Evolutionary conservation across 2,329 filamentous ascomycete species (phyloP).

Genomic region (Apiospora hydei): DNA sequence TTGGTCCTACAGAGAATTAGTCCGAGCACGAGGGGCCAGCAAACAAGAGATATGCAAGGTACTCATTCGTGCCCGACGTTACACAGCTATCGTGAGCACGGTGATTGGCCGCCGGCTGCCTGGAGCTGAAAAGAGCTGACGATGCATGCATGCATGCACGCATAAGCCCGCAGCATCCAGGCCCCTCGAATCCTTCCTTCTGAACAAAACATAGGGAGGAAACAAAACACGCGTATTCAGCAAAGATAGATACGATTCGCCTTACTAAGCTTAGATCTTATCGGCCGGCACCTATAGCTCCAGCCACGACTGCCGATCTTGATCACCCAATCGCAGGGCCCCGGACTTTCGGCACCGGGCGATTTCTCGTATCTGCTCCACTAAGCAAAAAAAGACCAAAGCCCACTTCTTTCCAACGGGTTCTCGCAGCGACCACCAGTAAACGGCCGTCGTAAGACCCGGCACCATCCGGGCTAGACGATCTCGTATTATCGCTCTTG

Average conservation of each 20-base stretch:
- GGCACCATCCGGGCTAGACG: background rate
- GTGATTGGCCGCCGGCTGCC: background rate
- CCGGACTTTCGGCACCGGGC: background rate
- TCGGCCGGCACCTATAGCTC: background rate
- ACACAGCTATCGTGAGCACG: background rate
- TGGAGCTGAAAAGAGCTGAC: background rate
- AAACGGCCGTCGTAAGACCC: background rate
- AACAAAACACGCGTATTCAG: background rate
- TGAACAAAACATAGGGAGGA: background rate
- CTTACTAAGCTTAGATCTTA: conserved; percentile 8
- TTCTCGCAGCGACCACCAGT: conserved; percentile 2
- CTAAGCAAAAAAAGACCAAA: background rate
- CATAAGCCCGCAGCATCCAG: background rate
- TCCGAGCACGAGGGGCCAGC: background rate
- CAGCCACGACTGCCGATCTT: background rate
- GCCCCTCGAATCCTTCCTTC: background rate
- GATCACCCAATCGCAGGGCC: background rate
- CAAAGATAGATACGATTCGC: background rate
- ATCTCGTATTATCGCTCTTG: conserved; percentile 6
- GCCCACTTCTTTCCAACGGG: conserved; percentile 10
- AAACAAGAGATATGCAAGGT: background rate
- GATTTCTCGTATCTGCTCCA: background rate
- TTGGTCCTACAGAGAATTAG: background rate
- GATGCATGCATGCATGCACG: background rate
- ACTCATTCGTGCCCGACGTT: background rate